Conservation (phyloP, 495 filamentous ascomycete species). For the Neurospora sp. region DNA sequence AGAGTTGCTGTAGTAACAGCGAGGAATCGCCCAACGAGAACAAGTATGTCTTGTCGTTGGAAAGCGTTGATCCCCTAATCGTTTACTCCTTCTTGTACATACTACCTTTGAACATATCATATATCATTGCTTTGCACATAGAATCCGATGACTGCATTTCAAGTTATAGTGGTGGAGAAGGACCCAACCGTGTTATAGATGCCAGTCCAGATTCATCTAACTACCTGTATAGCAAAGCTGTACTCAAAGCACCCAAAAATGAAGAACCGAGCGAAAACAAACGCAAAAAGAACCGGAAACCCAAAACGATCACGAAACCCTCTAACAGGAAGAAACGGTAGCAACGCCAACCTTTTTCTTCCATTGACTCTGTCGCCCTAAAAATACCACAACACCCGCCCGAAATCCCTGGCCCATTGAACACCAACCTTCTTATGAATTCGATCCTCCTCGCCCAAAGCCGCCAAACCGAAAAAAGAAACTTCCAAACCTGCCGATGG, state of each 20-base stretch:
- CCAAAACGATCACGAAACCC: background rate
- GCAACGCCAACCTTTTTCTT: background rate
- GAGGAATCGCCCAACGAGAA: background rate
- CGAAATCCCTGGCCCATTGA: background rate
- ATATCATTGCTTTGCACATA: background rate
- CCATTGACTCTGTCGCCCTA: background rate
- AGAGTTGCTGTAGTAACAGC: background rate
- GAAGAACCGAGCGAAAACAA: background rate
- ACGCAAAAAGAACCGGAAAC: background rate
- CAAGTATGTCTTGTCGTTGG: background rate
- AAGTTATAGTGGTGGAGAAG: background rate
- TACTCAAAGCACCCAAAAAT: background rate
- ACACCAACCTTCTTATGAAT: background rate
- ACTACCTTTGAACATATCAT: background rate
- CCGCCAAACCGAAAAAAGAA: background rate
- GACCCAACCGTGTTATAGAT: background rate
- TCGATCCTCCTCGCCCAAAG: background rate
- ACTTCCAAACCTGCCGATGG: background rate
- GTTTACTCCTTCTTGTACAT: background rate
- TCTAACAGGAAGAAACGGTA: background rate
- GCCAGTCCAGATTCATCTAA: background rate
- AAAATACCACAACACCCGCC: background rate
- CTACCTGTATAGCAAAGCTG: background rate
- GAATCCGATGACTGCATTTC: background rate
- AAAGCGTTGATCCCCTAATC: background rate